A percentile compares a stretch with the other conserved stretches of the same genome.
These are phyloP conservation scores for Berberis vulgaris DNA, from an alignment of 164 flowering plant species.

Conservation along the genomic window DNA sequence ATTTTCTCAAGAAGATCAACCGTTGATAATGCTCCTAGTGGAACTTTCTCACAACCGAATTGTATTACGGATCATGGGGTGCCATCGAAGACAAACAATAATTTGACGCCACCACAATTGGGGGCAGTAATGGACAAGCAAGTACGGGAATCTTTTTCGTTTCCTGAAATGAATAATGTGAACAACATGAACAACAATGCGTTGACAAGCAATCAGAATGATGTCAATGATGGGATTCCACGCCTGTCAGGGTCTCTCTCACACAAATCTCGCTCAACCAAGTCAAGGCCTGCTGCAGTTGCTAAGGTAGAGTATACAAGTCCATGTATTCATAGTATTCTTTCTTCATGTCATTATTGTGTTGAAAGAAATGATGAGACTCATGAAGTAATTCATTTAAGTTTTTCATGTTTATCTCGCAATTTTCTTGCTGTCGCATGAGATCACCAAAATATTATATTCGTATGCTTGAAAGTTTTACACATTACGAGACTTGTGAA, in stretches of 20 bases:
- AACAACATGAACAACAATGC: constrained; percentile 6
- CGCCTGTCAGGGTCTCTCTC: constrained; percentile 52
- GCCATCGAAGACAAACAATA: constrained; percentile 17
- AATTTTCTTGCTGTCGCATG: no score
- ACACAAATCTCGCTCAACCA: constrained; percentile 40
- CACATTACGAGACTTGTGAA: no score
- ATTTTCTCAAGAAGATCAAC: constrained; percentile 71
- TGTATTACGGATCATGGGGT: constrained; percentile 32
- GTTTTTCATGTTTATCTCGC: no score
- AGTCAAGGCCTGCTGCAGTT: constrained; percentile 48
- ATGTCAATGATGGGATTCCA: constrained; percentile 61
- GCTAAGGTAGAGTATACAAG: constrained; percentile 44
- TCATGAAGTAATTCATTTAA: no score
- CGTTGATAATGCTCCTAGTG: constrained; percentile 39
- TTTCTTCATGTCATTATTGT: no score
- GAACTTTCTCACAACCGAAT: constrained; percentile 37
- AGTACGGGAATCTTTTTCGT: constrained; percentile 39
- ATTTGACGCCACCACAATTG: constrained; percentile 17
- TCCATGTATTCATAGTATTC: no score
- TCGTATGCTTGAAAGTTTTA: no score
- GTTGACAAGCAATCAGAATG: constrained; percentile 18
- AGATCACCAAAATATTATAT: no score
- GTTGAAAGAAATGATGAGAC: no score
- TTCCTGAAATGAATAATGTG: constrained; percentile 19
- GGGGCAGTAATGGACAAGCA: constrained; percentile 36